These are phyloP conservation scores for Myriosclerotinia scirpicola DNA, from an alignment of 2,329 filamentous ascomycete species.

Conservation along the genomic window DNA sequence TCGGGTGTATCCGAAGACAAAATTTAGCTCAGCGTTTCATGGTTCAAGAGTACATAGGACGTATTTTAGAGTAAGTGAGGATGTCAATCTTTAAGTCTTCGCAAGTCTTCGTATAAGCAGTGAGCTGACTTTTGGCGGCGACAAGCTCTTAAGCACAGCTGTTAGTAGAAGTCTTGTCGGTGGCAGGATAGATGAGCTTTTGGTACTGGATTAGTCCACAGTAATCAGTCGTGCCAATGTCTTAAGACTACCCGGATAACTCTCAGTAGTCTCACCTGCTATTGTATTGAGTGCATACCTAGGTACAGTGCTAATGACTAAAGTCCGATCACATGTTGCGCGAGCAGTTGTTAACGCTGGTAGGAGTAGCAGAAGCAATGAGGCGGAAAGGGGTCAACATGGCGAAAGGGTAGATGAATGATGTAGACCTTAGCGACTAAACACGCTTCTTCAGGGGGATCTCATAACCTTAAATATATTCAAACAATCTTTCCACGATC, in stretches of 20 bases:
- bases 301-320: background rate
- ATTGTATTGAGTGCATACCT: background rate
- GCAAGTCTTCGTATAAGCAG: background rate
- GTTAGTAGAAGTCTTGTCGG: background rate
- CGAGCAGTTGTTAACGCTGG: background rate
- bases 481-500: background rate
- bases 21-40: background rate
- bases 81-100: conserved; percentile 5
- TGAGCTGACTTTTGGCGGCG: background rate
- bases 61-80: background rate
- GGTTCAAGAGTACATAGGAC: too few species aligned
- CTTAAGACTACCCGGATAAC: background rate
- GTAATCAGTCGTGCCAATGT: background rate
- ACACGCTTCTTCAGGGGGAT: background rate
- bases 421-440: background rate
- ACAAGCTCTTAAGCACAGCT: background rate
- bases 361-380: background rate
- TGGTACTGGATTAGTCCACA: background rate
- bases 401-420: background rate
- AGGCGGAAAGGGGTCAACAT: background rate
- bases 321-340: background rate
- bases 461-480: background rate
- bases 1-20: background rate
- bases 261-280: background rate
- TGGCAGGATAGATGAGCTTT: conserved; percentile 3